Base-by-base conservation (phyloP, 2,329 filamentous ascomycete genomes). In the Sporothrix inflata region DNA sequence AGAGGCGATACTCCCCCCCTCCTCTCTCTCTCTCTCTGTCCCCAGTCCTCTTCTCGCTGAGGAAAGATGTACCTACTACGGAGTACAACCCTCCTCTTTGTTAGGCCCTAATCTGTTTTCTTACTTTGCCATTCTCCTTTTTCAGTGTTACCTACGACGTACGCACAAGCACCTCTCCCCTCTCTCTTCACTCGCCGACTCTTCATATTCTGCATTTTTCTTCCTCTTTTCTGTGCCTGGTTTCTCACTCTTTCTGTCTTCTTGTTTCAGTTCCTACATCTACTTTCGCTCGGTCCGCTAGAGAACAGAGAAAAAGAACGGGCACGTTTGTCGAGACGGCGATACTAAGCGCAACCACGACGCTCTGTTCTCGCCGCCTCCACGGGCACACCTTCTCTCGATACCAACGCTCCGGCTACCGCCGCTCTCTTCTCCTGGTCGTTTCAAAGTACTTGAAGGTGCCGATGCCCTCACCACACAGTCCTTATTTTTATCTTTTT, bases 401-500 rank as follows among this genome's bases (percentile, higher is more conserved):
- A 19, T 49, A 9, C 27, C 53, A 61, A 40, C 21, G 24, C 55
- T 12, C 30, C 38, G 21, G 27, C 69, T 30, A n/a, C 38, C 38
- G 21, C 49, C n/a, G 51, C 38, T 34, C 38, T 4, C 19, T 70
- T 34, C 14, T 21, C 27, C 51, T 49, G 14, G n/a, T 34, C 40
- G 40, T 38, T 70, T 70, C 55, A 47, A 51, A 63, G 8, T 42
- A 63, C 55, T 63, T 70, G 55, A 63, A 63, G 55, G 19, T 55
- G 4, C 27, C 42, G 55, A 24, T 40, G 21, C n/a, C 69, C 42
- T 70, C 51, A 60, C 38, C 47, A 12, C n/a, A 34, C 21, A 30
- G n/a, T 49, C 27, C 40, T 16, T 40, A 14, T 49, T 27, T 57
- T n/a, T 34, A 4, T 40, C 42, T 49, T 12, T 38, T 16, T 7